phyloP scores from a whole-genome alignment of 192 early-diverging fungal genomes.

The Podila epigama region DNA sequence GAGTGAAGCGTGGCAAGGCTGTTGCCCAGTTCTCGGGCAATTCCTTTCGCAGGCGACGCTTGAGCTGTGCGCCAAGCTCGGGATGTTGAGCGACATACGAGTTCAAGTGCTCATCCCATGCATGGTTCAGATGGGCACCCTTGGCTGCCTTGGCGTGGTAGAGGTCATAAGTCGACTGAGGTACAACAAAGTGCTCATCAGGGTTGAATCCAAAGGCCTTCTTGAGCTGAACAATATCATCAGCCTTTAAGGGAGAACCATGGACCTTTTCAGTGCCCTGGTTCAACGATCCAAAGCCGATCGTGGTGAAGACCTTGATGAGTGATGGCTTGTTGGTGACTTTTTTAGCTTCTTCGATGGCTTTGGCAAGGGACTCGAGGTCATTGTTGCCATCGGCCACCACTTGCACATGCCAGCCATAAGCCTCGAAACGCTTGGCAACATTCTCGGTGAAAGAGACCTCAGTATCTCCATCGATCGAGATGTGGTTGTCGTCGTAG shows the following conservation, averaged over 20 bases:
- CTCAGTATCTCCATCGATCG: slow-evolving; percentile 88
- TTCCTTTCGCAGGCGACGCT: slow-evolving; percentile 75
- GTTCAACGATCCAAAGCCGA: slow-evolving; percentile 90
- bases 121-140: slow-evolving; percentile 69
- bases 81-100: slow-evolving; percentile 76
- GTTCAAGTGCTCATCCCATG: slow-evolving; percentile 81
- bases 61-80: slow-evolving; percentile 71
- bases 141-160: slow-evolving; percentile 57
- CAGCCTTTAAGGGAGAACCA: slow-evolving; percentile 82
- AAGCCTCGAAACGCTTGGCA: slow-evolving; percentile 84
- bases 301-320: slow-evolving; percentile 91
- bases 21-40: slow-evolving; percentile 77
- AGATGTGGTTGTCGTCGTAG: slow-evolving; percentile 97
- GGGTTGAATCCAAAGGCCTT: slow-evolving; percentile 84
- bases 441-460: slow-evolving; percentile 95
- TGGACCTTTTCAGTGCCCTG: slow-evolving; percentile 94
- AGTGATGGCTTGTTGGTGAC: slow-evolving; percentile 90
- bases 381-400: slow-evolving; percentile 87
- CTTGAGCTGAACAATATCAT: slow-evolving; percentile 85
- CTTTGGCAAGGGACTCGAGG: slow-evolving; percentile 69
- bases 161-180: slow-evolving; percentile 65
- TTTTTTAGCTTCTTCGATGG: slow-evolving; percentile 82
- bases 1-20: slow-evolving; percentile 82
- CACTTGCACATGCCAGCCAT: slow-evolving; percentile 89
- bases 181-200: slow-evolving; percentile 74